Evolutionary conservation across 2,329 filamentous ascomycete species (phyloP).

Genomic region (Raffaelea arxii): DNA sequence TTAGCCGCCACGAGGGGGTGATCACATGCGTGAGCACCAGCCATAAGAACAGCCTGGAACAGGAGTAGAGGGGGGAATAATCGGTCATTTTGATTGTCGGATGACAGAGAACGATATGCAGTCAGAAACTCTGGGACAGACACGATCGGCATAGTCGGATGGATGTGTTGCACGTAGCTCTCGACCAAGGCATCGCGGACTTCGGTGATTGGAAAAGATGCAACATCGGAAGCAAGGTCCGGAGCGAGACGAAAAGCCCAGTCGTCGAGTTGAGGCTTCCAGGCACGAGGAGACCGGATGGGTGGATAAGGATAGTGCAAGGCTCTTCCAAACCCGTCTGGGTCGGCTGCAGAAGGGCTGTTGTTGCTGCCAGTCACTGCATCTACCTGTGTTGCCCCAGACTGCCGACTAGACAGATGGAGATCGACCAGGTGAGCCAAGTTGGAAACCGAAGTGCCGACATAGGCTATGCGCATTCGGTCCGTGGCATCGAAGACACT

Average conservation of each 20-base stretch:
- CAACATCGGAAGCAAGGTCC: constrained; percentile 10
- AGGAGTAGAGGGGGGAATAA: constrained; percentile 19
- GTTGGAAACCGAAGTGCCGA: constrained; percentile 12
- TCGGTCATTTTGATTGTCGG: constrained; percentile 12
- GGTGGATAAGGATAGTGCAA: constrained; percentile 13
- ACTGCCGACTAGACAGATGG: not conserved
- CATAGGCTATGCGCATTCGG: constrained; percentile 13
- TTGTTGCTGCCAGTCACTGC: too few relatives aligned
- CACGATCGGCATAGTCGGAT: constrained; percentile 19
- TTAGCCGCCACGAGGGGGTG: constrained; percentile 15
- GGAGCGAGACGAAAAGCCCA: constrained; percentile 1
- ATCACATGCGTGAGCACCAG: constrained; percentile 15
- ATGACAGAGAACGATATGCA: not conserved
- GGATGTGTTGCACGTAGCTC: constrained; percentile 19
- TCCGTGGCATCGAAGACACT: constrained; percentile 9
- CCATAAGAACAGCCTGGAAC: constrained; percentile 19
- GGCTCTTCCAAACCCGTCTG: not conserved
- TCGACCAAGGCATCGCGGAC: constrained; percentile 17
- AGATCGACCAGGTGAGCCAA: constrained; percentile 8
- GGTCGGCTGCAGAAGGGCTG: not conserved
- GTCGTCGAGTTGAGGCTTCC: constrained; percentile 10
- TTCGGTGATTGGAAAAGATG: constrained; percentile 11
- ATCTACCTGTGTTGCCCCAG: too few relatives aligned
- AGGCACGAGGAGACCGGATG: constrained; percentile 11
- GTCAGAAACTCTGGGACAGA: constrained; percentile 12